A percentile compares a stretch with the other conserved stretches of the same genome.
Conservation (phyloP, 805 yeast genomes). For the Cyberlindnera amylophila region DNA sequence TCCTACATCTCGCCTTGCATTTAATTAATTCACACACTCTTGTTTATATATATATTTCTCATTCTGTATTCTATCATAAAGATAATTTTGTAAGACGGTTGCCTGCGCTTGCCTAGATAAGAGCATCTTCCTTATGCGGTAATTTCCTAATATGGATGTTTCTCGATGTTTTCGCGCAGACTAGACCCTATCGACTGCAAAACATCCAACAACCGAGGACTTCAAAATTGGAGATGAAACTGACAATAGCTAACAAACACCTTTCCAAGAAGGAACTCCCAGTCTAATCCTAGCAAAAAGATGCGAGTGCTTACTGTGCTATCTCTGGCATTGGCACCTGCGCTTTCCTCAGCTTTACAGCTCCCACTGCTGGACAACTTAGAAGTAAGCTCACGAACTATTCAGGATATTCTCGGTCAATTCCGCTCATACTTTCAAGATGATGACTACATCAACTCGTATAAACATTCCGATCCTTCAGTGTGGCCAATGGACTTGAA, state of each 20-base stretch:
- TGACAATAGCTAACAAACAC: too few species aligned
- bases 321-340: neutral
- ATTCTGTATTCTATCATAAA: too few species aligned
- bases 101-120: too few species aligned
- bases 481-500: slow-evolving; percentile 22
- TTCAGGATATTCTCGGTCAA: slow-evolving; percentile 4
- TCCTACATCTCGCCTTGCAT: neutral
- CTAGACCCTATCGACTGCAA: too few species aligned
- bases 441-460: neutral
- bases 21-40: neutral
- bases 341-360: slow-evolving; percentile 4
- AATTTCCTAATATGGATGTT: too few species aligned
- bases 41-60: too few species aligned
- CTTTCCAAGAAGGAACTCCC: too few species aligned
- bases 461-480: slow-evolving; percentile 2
- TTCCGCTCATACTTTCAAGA: slow-evolving; percentile 1
- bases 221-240: too few species aligned
- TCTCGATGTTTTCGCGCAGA: too few species aligned
- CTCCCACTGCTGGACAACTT: slow-evolving; percentile 7
- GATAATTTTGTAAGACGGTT: too few species aligned
- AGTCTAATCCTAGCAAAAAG: neutral
- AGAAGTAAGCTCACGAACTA: slow-evolving; percentile 3
- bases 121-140: too few species aligned
- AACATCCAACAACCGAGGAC: too few species aligned
- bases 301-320: neutral